Conservation (phyloP, 2,329 filamentous ascomycete species). For the Neofusicoccum ribis region DNA sequence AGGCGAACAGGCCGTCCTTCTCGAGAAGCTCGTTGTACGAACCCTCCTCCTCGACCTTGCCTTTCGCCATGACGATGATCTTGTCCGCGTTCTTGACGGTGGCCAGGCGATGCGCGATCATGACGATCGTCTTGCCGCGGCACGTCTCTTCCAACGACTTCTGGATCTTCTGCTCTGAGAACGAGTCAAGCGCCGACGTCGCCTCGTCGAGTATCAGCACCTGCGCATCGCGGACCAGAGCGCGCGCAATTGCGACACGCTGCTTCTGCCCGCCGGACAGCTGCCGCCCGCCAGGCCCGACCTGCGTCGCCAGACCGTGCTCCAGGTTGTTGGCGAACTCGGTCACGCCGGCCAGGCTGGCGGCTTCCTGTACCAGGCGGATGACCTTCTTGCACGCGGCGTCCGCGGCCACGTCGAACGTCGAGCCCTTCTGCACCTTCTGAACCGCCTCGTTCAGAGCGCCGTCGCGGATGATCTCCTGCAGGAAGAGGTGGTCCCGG, state of each 20-base stretch:
- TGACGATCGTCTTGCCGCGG: slow-evolving; percentile 44
- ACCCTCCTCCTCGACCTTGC: slow-evolving; percentile 40
- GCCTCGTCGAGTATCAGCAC: slow-evolving; percentile 57
- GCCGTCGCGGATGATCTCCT: background rate
- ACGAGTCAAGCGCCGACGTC: slow-evolving; percentile 22
- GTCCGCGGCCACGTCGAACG: background rate
- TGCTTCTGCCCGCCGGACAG: slow-evolving; percentile 93
- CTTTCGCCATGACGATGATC: slow-evolving; percentile 44
- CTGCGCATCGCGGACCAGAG: slow-evolving; percentile 85
- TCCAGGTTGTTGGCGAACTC: slow-evolving; percentile 11
- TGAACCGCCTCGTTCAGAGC: slow-evolving; percentile 22
- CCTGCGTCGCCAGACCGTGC: slow-evolving; percentile 72
- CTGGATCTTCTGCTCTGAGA: slow-evolving; percentile 63
- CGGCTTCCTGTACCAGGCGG: background rate
- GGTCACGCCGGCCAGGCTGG: background rate
- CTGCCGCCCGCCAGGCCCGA: slow-evolving; percentile 79
- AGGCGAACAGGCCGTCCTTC: slow-evolving; percentile 43
- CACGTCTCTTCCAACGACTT: slow-evolving; percentile 61
- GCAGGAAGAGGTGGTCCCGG: background rate
- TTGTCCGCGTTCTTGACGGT: slow-evolving; percentile 41
- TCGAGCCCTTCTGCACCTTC: slow-evolving; percentile 45
- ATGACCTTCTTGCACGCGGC: background rate
- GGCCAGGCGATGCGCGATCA: slow-evolving; percentile 43
- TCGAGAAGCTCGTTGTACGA: slow-evolving; percentile 42
- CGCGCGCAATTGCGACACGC: slow-evolving; percentile 88